Evolutionary conservation across 768 basidiomycete genomes (phyloP).

Genomic region (Rhizopogon sp.): DNA sequence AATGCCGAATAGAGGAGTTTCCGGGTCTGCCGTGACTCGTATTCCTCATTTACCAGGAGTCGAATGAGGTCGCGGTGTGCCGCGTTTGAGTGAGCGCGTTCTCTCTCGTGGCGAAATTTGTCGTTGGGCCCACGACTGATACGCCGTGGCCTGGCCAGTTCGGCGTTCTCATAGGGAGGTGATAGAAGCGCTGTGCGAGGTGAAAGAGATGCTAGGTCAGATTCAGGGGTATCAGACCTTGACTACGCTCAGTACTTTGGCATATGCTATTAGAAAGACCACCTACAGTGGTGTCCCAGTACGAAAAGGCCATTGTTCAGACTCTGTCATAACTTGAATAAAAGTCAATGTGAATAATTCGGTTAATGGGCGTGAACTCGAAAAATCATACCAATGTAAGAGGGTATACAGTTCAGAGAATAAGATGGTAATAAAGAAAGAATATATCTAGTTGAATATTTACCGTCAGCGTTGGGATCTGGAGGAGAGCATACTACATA

Average conservation of each 20-base stretch:
- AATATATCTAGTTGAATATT: background rate
- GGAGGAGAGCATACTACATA: background rate
- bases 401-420: background rate
- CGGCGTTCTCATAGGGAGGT: slow-evolving; percentile 14
- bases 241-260: slow-evolving; percentile 1
- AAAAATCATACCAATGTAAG: background rate
- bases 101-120: slow-evolving; percentile 29
- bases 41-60: slow-evolving; percentile 35
- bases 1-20: slow-evolving; percentile 31
- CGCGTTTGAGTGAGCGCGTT: slow-evolving; percentile 26
- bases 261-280: background rate
- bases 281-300: slow-evolving; percentile 16
- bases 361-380: background rate
- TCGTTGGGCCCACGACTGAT: slow-evolving; percentile 24
- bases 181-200: slow-evolving; percentile 25
- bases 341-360: background rate
- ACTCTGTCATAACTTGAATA: slow-evolving; percentile 18
- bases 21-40: slow-evolving; percentile 34
- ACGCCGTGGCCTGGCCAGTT: slow-evolving; percentile 2
- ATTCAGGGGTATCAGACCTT: slow-evolving; percentile 19
- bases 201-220: slow-evolving; percentile 22
- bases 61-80: slow-evolving; percentile 25
- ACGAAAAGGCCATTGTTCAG: slow-evolving; percentile 11
- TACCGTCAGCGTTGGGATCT: background rate
- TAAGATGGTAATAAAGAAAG: background rate